Evolutionary conservation across 1,284 basidiomycete species (phyloP).

Genomic region (Ceratobasidium sp.): DNA sequence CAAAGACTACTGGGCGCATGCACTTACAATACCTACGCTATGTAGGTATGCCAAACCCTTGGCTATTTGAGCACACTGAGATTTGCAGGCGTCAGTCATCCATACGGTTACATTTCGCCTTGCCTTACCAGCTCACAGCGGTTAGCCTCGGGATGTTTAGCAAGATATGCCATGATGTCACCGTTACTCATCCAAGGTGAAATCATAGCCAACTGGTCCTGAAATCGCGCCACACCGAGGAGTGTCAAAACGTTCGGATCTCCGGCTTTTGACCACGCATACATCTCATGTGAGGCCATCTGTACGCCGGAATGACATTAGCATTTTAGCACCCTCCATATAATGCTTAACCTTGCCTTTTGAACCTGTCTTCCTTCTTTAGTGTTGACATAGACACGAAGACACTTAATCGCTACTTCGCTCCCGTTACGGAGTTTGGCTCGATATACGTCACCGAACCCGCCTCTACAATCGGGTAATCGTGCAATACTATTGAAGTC

Average conservation of each 20-base stretch:
- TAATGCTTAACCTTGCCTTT: no score
- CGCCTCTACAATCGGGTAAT: no score
- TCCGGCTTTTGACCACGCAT: neutral
- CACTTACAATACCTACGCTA: neutral
- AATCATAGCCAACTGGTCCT: neutral
- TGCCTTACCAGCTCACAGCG: neutral
- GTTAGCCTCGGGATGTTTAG: neutral
- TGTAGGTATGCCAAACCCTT: neutral
- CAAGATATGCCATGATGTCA: neutral
- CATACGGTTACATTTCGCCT: neutral
- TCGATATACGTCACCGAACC: no score
- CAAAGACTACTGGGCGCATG: no score
- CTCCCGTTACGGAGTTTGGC: no score
- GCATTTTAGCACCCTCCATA: no score
- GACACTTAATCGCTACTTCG: no score
- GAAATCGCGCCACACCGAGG: neutral
- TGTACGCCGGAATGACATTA: neutral
- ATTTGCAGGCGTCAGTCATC: neutral
- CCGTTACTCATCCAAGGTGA: slow-evolving; percentile 4
- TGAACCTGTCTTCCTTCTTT: no score
- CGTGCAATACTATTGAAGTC: no score
- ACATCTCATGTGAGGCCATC: neutral
- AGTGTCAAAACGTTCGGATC: neutral
- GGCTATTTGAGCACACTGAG: neutral
- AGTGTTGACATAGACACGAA: no score